Percentiles rank a stretch among this genome's conserved stretches.
Conservation (phyloP, 148 eudicot species). For the Polygonum aviculare region DNA sequence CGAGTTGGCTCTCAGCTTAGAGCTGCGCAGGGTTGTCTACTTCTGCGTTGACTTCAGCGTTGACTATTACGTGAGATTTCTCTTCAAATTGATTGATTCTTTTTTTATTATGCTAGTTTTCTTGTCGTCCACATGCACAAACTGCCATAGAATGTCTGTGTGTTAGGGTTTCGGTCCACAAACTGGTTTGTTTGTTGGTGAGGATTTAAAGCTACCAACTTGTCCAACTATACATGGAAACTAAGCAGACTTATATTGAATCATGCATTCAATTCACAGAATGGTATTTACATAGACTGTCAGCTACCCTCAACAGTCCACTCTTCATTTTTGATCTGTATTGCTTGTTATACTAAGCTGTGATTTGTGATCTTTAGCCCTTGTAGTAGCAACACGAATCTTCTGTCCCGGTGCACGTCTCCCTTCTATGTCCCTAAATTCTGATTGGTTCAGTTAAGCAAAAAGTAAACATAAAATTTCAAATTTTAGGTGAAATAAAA, state of each 20-base stretch:
- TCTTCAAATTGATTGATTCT: background rate
- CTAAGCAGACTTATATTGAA: background rate
- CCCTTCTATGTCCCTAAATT: no score
- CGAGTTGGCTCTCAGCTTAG: constrained; percentile 19
- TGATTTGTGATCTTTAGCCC: background rate
- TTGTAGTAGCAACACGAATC: no score
- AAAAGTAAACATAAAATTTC: no score
- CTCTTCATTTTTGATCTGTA: background rate
- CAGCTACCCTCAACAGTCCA: background rate
- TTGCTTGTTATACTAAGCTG: background rate
- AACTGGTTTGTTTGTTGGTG: background rate
- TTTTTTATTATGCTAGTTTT: background rate
- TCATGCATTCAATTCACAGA: background rate
- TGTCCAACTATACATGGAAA: background rate
- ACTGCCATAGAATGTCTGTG: background rate
- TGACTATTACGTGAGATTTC: constrained; percentile 21
- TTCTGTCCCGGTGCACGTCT: no score
- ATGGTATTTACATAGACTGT: no score
- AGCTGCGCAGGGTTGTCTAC: constrained; percentile 17
- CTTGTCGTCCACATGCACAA: background rate
- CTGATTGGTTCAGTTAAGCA: no score
- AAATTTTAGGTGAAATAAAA: no score
- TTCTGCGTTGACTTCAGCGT: constrained; percentile 17
- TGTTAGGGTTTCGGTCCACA: background rate
- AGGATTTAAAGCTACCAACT: background rate